Evolutionary conservation across 1,139 yeast species (phyloP).

Genomic region (Candida glucosophila): DNA sequence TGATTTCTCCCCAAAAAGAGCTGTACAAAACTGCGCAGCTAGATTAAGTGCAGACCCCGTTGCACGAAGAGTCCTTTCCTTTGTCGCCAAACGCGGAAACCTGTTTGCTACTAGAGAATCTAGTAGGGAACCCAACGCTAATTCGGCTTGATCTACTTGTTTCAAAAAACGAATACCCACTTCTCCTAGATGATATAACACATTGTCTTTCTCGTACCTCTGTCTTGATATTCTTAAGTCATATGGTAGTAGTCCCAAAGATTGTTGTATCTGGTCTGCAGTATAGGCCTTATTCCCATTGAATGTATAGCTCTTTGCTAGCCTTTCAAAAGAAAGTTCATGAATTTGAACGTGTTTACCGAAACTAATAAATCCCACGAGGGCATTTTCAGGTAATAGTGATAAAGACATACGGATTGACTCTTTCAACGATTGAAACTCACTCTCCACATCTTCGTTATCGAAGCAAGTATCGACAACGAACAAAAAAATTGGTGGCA

Average conservation of each 20-base stretch:
- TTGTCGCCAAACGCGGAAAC: constrained; percentile 38
- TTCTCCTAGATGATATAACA: constrained; percentile 14
- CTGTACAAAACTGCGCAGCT: constrained; percentile 44
- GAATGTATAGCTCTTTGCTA: constrained; percentile 31
- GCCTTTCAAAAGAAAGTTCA: constrained; percentile 35
- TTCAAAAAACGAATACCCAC: constrained; percentile 35
- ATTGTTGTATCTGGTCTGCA: constrained; percentile 40
- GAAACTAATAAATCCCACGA: constrained; percentile 50
- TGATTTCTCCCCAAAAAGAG: constrained; percentile 26
- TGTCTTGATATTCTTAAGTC: constrained; percentile 22
- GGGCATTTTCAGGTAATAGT: constrained; percentile 51
- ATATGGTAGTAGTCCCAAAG: constrained; percentile 43
- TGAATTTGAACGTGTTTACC: constrained; percentile 62
- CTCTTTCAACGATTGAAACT: constrained; percentile 44
- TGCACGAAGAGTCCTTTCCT: constrained; percentile 46
- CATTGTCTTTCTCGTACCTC: constrained; percentile 3
- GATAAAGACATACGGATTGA: constrained; percentile 44
- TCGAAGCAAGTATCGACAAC: constrained; percentile 65
- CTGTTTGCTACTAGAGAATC: constrained; percentile 46
- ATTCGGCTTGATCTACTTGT: constrained; percentile 46
- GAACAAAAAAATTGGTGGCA: constrained; percentile 49
- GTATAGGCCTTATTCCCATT: constrained; percentile 54
- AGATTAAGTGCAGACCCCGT: constrained; percentile 63
- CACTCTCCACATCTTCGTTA: constrained; percentile 27
- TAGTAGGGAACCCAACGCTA: constrained; percentile 42